Conservation (phyloP, 768 basidiomycete genomes). For the Serendipita sp. region DNA sequence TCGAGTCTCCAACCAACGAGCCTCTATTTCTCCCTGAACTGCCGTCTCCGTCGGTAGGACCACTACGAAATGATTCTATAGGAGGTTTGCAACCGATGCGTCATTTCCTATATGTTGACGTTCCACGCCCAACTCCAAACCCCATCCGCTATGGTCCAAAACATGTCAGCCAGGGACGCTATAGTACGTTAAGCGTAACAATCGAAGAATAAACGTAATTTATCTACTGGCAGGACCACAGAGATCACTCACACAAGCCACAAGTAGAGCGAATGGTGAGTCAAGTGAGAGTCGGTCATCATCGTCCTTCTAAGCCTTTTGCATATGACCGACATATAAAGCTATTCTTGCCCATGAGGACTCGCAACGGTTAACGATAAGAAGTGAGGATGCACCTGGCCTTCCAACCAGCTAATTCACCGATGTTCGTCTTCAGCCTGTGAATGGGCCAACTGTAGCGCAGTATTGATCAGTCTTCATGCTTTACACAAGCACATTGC, state of each 20-base stretch:
- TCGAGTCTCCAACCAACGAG: neutral
- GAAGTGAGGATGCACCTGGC: neutral
- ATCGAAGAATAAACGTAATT: neutral
- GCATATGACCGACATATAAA: neutral
- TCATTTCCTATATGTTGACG: neutral
- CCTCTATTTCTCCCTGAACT: neutral
- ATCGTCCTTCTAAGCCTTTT: neutral
- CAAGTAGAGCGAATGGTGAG: neutral
- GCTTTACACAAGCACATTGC: neutral
- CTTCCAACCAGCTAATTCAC: neutral
- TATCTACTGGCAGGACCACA: neutral
- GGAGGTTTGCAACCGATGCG: neutral
- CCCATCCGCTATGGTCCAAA: neutral
- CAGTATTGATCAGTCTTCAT: neutral
- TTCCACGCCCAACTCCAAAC: neutral
- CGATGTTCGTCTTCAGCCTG: neutral
- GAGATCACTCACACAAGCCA: neutral
- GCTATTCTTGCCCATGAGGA: neutral
- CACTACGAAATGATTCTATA: neutral
- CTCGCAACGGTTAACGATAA: neutral
- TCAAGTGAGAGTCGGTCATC: neutral
- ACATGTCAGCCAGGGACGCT: neutral
- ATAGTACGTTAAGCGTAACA: neutral
- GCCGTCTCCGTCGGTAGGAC: neutral
- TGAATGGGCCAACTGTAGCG: neutral